These are phyloP conservation scores for Oryza rufipogon DNA, from an alignment of 176 grass and related monocot genomes.

Conservation along the genomic window DNA sequence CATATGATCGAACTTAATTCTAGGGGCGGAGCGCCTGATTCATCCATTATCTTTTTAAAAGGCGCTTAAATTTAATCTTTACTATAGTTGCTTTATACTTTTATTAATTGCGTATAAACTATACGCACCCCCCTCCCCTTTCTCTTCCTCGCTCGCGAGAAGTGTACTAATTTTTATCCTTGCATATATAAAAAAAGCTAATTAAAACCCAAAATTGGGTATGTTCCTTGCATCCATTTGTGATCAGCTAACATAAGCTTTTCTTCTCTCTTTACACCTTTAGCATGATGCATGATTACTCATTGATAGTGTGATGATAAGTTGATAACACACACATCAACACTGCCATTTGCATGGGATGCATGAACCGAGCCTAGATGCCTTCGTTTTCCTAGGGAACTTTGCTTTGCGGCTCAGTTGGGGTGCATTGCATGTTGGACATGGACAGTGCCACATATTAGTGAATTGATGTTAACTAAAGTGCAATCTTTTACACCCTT, in stretches of 20 bases:
- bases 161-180: not conserved
- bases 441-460: conserved; percentile 12
- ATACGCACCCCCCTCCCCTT: too few relatives aligned
- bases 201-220: not conserved
- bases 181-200: not conserved
- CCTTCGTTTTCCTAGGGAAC: conserved; percentile 26
- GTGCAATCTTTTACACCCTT: conserved; percentile 1
- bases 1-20: not conserved
- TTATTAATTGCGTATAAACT: too few relatives aligned
- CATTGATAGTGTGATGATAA: conserved; percentile 3
- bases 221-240: conserved; percentile 12
- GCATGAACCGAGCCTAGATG: conserved; percentile 13
- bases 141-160: not conserved
- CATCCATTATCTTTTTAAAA: too few relatives aligned
- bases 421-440: not conserved
- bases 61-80: too few relatives aligned
- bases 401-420: conserved; percentile 35
- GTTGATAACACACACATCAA: conserved; percentile 11
- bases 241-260: not conserved
- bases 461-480: not conserved
- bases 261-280: conserved; percentile 21
- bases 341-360: conserved; percentile 39
- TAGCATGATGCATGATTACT: conserved; percentile 42
- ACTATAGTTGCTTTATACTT: too few relatives aligned
- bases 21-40: too few relatives aligned